Evolutionary conservation across 2,329 filamentous ascomycete genomes (phyloP).

Genomic region (Boeremia exigua): DNA sequence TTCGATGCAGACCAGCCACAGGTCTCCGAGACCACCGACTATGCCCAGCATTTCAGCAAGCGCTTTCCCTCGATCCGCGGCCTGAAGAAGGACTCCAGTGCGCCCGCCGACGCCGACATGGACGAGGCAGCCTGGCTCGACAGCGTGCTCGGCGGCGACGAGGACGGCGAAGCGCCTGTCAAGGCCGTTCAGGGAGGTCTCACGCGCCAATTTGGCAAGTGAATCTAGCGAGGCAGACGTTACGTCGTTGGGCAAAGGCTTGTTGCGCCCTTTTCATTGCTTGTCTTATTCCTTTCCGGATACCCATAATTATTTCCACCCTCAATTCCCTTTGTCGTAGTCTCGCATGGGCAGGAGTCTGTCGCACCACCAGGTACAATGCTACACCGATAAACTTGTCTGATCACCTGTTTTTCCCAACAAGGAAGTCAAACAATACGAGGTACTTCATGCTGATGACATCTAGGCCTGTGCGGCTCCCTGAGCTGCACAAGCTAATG

Average conservation of each 20-base stretch:
- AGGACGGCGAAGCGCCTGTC: constrained; percentile 40
- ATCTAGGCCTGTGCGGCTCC: neutral
- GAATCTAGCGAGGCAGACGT: constrained; percentile 3
- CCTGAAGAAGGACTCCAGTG: constrained; percentile 22
- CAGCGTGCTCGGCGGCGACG: constrained; percentile 35
- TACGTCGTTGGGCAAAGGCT: constrained; percentile 15
- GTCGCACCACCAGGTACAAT: constrained; percentile 14
- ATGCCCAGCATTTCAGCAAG: constrained; percentile 51
- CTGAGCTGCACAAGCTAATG: neutral
- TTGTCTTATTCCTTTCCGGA: constrained; percentile 34
- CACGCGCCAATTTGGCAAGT: constrained; percentile 47
- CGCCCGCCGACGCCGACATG: constrained; percentile 35
- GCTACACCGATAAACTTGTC: constrained; percentile 13
- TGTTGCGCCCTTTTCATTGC: constrained; percentile 27
- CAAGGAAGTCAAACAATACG: neutral
- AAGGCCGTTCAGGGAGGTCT: constrained; percentile 42
- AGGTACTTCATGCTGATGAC: neutral
- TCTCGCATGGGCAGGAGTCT: constrained; percentile 10
- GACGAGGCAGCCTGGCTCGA: constrained; percentile 47
- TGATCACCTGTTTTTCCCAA: constrained; percentile 5
- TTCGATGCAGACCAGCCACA: constrained; percentile 30
- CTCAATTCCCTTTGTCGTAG: constrained; percentile 10
- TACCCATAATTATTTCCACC: constrained; percentile 35
- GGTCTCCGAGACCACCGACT: constrained; percentile 49
- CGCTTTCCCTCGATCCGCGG: constrained; percentile 44